Percentiles rank a stretch among this genome's conserved stretches.
phyloP scores from a whole-genome alignment of 2,329 filamentous ascomycete species.

The Acrocalymma vagum region DNA sequence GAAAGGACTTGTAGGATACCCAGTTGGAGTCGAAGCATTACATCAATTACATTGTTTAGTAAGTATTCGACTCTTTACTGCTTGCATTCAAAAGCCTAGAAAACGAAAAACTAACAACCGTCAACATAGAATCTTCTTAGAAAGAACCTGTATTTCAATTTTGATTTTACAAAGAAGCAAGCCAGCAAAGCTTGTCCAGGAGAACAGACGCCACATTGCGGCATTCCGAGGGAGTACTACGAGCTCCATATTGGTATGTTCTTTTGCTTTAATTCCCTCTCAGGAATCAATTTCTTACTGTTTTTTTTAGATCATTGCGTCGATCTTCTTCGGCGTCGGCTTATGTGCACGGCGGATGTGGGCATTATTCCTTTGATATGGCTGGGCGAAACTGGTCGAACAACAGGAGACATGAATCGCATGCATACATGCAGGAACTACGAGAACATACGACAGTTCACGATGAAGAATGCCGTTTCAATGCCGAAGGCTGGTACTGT shows the following conservation, averaged over 20 bases:
- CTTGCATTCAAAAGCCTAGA: too few species aligned
- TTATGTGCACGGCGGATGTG: constrained; percentile 4
- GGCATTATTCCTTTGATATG: constrained; percentile 1
- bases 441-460: not conserved
- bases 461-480: not conserved
- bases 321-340: not conserved
- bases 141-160: constrained; percentile 1
- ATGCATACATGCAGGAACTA: constrained; percentile 6
- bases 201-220: not conserved
- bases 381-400: not conserved
- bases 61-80: not conserved
- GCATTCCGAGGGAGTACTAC: not conserved
- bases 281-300: too few species aligned
- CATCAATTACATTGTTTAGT: constrained; percentile 5
- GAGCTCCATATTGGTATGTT: not conserved
- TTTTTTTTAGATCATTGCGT: constrained; percentile 2
- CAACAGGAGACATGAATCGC: not conserved
- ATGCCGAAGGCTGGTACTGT: not conserved
- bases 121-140: not conserved
- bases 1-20: not conserved
- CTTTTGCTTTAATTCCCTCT: too few species aligned
- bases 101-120: not conserved
- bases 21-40: constrained; percentile 1
- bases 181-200: not conserved
- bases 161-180: not conserved